Percentiles rank a stretch among this genome's conserved stretches.
phyloP scores from a whole-genome alignment of 768 basidiomycete species.

The Serendipita indica region DNA sequence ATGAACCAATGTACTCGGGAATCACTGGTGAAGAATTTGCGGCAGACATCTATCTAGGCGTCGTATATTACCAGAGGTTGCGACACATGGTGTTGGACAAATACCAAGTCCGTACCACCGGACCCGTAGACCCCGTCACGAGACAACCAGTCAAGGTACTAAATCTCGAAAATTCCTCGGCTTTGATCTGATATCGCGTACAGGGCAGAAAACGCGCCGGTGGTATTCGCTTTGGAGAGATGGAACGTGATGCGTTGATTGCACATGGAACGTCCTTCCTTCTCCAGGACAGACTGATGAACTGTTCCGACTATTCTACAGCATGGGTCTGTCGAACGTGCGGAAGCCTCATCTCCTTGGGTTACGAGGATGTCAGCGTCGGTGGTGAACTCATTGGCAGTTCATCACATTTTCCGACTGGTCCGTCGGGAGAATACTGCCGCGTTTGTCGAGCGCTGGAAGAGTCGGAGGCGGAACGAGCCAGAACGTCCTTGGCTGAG shows the following conservation, averaged over 20 bases:
- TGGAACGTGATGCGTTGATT: constrained; percentile 98
- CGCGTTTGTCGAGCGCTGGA: constrained; percentile 71
- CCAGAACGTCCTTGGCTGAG: constrained; percentile 43
- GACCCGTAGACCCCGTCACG: constrained; percentile 90
- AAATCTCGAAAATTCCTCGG: constrained; percentile 9
- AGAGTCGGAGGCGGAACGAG: constrained; percentile 46
- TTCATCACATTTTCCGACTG: constrained; percentile 35
- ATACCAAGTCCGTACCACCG: constrained; percentile 97
- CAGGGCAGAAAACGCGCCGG: constrained; percentile 96
- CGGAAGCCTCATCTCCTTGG: constrained; percentile 88
- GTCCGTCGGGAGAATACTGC: constrained; percentile 86
- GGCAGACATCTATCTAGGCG: constrained; percentile 95
- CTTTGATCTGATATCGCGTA: background rate
- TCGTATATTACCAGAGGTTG: constrained; percentile 96
- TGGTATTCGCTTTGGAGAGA: constrained; percentile 98
- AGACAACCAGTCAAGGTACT: constrained; percentile 90
- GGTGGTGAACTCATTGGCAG: constrained; percentile 45
- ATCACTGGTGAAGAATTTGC: constrained; percentile 98
- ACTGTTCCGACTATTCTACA: constrained; percentile 98
- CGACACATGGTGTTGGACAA: constrained; percentile 99
- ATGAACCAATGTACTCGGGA: constrained; percentile 99
- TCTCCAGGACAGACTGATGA: constrained; percentile 96
- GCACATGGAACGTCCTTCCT: constrained; percentile 98
- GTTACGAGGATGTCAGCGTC: constrained; percentile 77
- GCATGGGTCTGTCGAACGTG: constrained; percentile 98